Base-by-base conservation (phyloP, 768 basidiomycete species). In the Termitomyces sp. region DNA sequence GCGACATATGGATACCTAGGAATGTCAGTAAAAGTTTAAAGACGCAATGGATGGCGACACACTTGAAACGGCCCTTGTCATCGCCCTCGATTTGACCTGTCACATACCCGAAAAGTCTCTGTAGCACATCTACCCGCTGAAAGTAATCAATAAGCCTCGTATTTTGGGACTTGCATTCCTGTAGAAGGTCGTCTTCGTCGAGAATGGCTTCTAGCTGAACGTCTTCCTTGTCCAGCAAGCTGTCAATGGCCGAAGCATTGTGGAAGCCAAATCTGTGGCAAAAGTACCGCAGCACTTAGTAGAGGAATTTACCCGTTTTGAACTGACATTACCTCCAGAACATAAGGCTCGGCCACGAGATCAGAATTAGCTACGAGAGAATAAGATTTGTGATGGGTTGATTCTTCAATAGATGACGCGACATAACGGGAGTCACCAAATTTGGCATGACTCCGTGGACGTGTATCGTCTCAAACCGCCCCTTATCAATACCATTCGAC, bases 101-200 rank as follows among this genome's bases (percentile, higher is more conserved):
- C 68, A 94, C 91, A 77, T 94, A 95, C 27, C 84, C 89, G 57
- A 95, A 73, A 66, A 95, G 75, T 57, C 86, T 82, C 70, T 91
- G 86, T 51, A 96, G 75, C 50, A 93, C 88, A 70, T 93, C 91
- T 53, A 85, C 78, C 64, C 90, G 79, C 63, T 87, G 88, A 66
- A 95, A 91, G 72, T 93, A 93, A 69, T 92, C 89, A 65, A 91
- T 89, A 52, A 96, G 84, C 58, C 91, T 78, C 42, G 89, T 89
- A 69, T 98, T 98, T 74, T 96, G 91, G 1, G 89, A 81, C 74
- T 98, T 98, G 83, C 94, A 93, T 73, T 98, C 96, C 73, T 92
- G 91, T 57, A 98, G 77, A 47, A 98, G 79, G 70, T 98, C 95
- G 68, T 93, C 89, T 74, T 97, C 93, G 75, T 94, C 93, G 57